Percentiles rank a stretch among this genome's conserved stretches.
phyloP scores from a whole-genome alignment of 108 stramenopile species.

The Hondaea fermentalgiana region DNA sequence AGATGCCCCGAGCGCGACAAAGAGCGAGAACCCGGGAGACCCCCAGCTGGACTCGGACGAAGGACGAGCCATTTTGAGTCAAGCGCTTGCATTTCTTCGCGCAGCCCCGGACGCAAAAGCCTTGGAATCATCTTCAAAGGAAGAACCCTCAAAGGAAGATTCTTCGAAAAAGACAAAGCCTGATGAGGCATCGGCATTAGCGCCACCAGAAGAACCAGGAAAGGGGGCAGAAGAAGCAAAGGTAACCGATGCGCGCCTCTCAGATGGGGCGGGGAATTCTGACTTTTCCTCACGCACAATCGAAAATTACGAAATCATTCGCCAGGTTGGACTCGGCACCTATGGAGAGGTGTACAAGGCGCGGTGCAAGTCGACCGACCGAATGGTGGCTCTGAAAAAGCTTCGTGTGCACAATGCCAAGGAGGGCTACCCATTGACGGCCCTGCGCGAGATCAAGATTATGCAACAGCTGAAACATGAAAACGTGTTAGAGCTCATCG shows the following conservation, averaged over 20 bases:
- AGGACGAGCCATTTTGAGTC: neutral
- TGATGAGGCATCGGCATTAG: neutral
- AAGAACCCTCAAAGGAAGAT: neutral
- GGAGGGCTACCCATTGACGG: slow-evolving; percentile 31
- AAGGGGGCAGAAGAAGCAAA: too few relatives aligned
- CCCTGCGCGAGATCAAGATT: slow-evolving; percentile 55
- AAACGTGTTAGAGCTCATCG: slow-evolving; percentile 50
- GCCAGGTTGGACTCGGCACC: slow-evolving; percentile 89
- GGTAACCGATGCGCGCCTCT: neutral
- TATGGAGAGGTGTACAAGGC: slow-evolving; percentile 97
- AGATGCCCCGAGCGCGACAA: neutral
- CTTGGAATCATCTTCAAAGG: neutral
- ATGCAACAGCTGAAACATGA: slow-evolving; percentile 58
- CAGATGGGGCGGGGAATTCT: neutral
- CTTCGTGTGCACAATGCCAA: slow-evolving; percentile 43
- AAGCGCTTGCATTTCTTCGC: neutral
- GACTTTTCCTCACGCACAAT: neutral
- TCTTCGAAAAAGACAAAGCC: neutral
- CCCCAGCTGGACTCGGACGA: neutral
- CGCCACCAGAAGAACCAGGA: too few relatives aligned
- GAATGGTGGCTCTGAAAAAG: slow-evolving; percentile 94
- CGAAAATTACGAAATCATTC: neutral
- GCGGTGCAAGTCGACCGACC: slow-evolving; percentile 70
- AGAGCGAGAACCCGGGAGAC: neutral
- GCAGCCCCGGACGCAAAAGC: neutral